phyloP scores from a whole-genome alignment of 805 yeast species.

The Torulaspora delbrueckii region DNA sequence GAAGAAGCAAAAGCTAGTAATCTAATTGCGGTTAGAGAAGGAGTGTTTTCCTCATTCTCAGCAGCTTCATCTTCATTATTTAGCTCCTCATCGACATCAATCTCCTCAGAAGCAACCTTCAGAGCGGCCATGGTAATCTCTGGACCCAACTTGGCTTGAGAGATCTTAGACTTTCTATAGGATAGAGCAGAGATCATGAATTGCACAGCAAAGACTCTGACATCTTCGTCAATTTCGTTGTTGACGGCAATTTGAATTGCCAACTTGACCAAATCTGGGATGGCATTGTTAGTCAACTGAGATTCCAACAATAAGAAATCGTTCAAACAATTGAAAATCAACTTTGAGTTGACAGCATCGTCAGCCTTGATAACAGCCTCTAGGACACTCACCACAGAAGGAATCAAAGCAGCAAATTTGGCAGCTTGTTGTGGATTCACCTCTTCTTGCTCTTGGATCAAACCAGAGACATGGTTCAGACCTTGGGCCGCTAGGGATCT shows the following conservation, averaged over 20 bases:
- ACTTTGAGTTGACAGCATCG: constrained; percentile 67
- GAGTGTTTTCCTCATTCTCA: constrained; percentile 86
- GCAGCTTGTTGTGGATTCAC: constrained; percentile 44
- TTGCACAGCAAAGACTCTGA: constrained; percentile 76
- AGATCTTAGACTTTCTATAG: constrained; percentile 74
- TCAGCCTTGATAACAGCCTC: constrained; percentile 64
- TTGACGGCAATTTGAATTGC: constrained; percentile 72
- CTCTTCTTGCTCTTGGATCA: constrained; percentile 56
- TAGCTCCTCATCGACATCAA: constrained; percentile 69
- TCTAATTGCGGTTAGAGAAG: constrained; percentile 72
- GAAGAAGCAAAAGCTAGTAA: constrained; percentile 71
- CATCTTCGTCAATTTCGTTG: constrained; percentile 67
- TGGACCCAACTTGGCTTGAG: constrained; percentile 79
- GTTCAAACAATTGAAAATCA: constrained; percentile 79
- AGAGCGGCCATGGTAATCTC: constrained; percentile 68
- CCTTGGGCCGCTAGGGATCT: constrained; percentile 82
- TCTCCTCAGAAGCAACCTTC: constrained; percentile 75
- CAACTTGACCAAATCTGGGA: constrained; percentile 63
- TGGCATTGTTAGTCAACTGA: constrained; percentile 69
- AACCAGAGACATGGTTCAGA: constrained; percentile 59
- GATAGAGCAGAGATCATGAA: constrained; percentile 75
- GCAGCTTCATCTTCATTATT: constrained; percentile 82
- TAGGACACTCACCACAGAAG: constrained; percentile 76
- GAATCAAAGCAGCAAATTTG: constrained; percentile 62
- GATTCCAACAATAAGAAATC: constrained; percentile 72